Conservation (phyloP, 148 eudicot species). For the Chenopodium album region DNA sequence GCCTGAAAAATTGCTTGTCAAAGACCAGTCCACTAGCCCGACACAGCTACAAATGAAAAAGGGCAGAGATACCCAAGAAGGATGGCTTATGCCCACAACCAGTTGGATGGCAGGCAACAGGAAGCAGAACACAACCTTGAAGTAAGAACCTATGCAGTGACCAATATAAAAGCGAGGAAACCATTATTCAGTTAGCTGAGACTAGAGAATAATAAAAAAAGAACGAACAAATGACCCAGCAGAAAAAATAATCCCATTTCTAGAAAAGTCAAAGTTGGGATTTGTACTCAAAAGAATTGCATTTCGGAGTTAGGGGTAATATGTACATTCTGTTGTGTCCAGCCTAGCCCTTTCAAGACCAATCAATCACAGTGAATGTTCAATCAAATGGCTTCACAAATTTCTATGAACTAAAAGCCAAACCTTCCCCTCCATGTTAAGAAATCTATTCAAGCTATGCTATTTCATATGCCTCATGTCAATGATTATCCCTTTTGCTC, state of each 20-base stretch:
- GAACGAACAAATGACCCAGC: neutral
- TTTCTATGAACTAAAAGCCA: no score
- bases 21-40: constrained; percentile 94
- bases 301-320: no score
- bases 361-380: no score
- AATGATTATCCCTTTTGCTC: no score
- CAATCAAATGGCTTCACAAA: no score
- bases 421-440: no score
- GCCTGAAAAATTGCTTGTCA: constrained; percentile 94
- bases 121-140: constrained; percentile 71
- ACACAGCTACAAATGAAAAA: constrained; percentile 90
- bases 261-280: no score
- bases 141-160: constrained; percentile 55
- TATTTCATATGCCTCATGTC: no score
- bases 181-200: constrained; percentile 18
- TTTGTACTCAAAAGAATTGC: no score
- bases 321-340: no score
- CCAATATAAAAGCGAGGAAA: constrained; percentile 20
- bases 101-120: constrained; percentile 78
- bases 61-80: constrained; percentile 93
- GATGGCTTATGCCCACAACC: constrained; percentile 82
- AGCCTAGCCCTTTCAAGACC: no score
- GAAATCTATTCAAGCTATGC: no score
- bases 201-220: neutral
- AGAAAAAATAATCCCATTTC: neutral